Base-by-base conservation (phyloP, 345 rosid species). In the Rhodamnia rubescens region DNA sequence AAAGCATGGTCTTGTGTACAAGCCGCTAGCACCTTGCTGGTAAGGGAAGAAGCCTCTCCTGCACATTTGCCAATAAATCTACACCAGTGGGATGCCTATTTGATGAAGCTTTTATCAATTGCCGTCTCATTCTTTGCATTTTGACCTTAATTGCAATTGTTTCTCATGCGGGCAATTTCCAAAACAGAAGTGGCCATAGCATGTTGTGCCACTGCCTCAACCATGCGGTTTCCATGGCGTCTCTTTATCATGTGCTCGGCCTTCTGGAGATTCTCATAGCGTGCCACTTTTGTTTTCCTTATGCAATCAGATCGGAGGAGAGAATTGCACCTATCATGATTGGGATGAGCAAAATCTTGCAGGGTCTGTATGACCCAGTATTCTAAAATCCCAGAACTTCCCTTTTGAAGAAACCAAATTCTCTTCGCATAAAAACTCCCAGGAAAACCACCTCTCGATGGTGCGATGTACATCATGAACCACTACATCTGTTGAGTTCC, bases 391-490 rank as follows among this genome's bases (percentile, higher is more conserved):
- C 98, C 98, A 95, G 55, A 94, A 85, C 85, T 87, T 90, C 49
- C 98, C 98, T 89, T 93, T 95, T 7, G 96, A 90, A 82, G 94
- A 92, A 88, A 93, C 91, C 87, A 93, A 88, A 90, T 97, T 96
- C 84, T 93, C 96, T 75, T 94, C 96, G 53, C 96, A 95, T 36
- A 96, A 90, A 85, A 97, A 96, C 53, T 97, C 98, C 98, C 96
- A 92, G 26, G 98, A 95, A 90, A 95, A 91, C 97, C 98, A 97
- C 89, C 91, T 95, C 91, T 97, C 98, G 81, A 90, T 92, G 4
- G 93, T 97, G 69, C 96, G 91, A 87, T 95, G 91, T 84, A 92
- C 89, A 51, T 95, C 98, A 86, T 93, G 98, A 82, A 97, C 98
- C 7, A 92, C 56, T 82, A 97, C 98, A 88, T 95, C 86, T 40